Evolutionary conservation across 2,329 filamentous ascomycete genomes (phyloP), one percentile per base, ranked within the genome.

Genomic region (Alternaria consortialis): DNA sequence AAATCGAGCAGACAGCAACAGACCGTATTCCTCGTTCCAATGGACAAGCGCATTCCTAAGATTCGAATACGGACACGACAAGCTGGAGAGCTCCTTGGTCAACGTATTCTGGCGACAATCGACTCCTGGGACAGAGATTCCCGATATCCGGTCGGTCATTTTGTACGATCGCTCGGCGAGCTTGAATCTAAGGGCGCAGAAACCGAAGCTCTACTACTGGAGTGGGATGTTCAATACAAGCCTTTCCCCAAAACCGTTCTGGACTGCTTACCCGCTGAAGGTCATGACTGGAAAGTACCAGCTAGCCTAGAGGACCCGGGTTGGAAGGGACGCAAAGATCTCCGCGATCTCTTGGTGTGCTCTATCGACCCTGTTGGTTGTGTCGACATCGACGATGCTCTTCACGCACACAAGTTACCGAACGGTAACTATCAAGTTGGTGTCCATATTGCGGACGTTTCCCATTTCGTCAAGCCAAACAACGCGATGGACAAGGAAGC

Each of bases 391-490:
- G 95, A 99, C 73, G 96, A 99, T 80, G 95, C 95, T 17, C 86
- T 99, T 7, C 96, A 99, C 79, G 94, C 95, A 7, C 87, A 89
- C 62, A 85, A 86, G 52, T 82, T 99, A 23, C 90, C 93, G 0
- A 98, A 98, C 72, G 95, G 96, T 43, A 97, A 98, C 77, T 94
- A 89, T 67, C 93, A 98, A 79, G 93, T 99, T 9, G 95, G 95
- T 65, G 95, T 99, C 15, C 96, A 99, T 80, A 99, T 99, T 79
- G 96, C 95, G 29, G 95, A 99, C 79, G 95, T 99, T n/a, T 98
- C 95, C 9, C 91, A 99, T 80, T 99, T 99, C 75, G 95, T 99
- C 73, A 97, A 95, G 80, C 94, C 96, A 27, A 93, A 92, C 78
- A 99, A 94, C 74, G 91, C 95, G 55, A 99, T 99, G 95, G 96